Evolutionary conservation across 352 stramenopile species (phyloP), one percentile per base, ranked within the genome.

Genomic region (Thraustochytrium striatum): DNA sequence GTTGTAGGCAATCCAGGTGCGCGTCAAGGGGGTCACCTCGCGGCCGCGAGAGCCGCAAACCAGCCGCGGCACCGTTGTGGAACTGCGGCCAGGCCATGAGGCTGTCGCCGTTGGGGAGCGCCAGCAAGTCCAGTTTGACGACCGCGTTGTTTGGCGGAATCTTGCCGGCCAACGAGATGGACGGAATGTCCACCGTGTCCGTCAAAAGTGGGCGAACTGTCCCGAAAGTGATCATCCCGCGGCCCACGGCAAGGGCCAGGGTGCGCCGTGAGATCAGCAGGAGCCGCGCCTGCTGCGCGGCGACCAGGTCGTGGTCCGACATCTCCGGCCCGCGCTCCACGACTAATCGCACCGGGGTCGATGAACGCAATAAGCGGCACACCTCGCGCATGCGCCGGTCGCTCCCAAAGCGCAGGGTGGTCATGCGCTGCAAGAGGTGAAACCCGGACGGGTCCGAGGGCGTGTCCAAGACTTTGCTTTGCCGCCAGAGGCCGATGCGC

Each of bases 1-100:
- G 85, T 99, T 97, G 82, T 98, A 98, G 57, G 97, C 94, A 73
- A 99, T 98, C 96, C 96, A 99, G 52, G 96, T 97, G 19, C 95
- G 87, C 55, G 93, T 98, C 21, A 99, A 38, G 28, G 72, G 43
- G 2, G 59, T 72, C 19, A 58, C 57, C 7, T 75, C 39, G 35
- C 30, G 19, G 28, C 84, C 82, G 82, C 59, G 88, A 85, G 13
- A 98, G 86, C 3, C 93, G 87, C 30, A 99, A 86, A 3, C 92
- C 94, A n/a, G 93, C 94, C 3, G 95, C 95, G 43, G 96, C 97
- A 30, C 95, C 96, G 82, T 99, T 99, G 84, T 99, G 95, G 85
- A 99, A 99, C 81, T 98, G 92, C 32, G 95, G 93, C 95, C 96
- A 99, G 69, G 96, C 87, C 7, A 89, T 95, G 57, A 97, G 85